Evolutionary conservation across 2,329 filamentous ascomycete species (phyloP).

Genomic region (Lecanosticta acicola): DNA sequence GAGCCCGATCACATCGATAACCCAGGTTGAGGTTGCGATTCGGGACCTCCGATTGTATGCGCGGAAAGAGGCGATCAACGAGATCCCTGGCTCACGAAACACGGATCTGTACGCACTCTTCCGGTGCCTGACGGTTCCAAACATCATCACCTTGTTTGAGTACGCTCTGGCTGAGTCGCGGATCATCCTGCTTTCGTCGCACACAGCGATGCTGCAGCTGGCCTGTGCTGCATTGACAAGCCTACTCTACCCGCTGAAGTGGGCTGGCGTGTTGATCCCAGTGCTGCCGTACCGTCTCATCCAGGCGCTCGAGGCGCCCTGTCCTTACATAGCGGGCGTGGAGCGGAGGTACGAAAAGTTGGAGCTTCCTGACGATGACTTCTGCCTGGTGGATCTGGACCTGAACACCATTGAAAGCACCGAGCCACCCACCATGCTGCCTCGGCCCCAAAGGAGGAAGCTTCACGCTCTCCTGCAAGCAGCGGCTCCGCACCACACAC

Average conservation of each 20-base stretch:
- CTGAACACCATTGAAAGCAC: slow-evolving; percentile 85
- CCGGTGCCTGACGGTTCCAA: slow-evolving; percentile 79
- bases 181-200: slow-evolving; percentile 92
- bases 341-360: slow-evolving; percentile 84
- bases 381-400: slow-evolving; percentile 89
- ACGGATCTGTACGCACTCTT: slow-evolving; percentile 92
- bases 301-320: slow-evolving; percentile 87
- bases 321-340: slow-evolving; percentile 94
- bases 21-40: slow-evolving; percentile 86
- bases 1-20: slow-evolving; percentile 86
- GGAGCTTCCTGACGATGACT: slow-evolving; percentile 88
- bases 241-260: slow-evolving; percentile 83
- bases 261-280: slow-evolving; percentile 92
- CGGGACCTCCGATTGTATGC: slow-evolving; percentile 88
- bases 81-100: slow-evolving; percentile 84
- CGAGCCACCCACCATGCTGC: slow-evolving; percentile 67
- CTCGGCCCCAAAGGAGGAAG: slow-evolving; percentile 84
- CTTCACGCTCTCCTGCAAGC: slow-evolving; percentile 80
- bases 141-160: slow-evolving; percentile 88
- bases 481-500: slow-evolving; percentile 82
- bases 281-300: slow-evolving; percentile 81
- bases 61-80: slow-evolving; percentile 85
- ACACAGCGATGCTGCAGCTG: slow-evolving; percentile 92
- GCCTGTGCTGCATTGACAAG: slow-evolving; percentile 82
- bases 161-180: slow-evolving; percentile 88